phyloP scores from a whole-genome alignment of 2,329 filamentous ascomycete genomes.

The Mycocentrospora acerina region DNA sequence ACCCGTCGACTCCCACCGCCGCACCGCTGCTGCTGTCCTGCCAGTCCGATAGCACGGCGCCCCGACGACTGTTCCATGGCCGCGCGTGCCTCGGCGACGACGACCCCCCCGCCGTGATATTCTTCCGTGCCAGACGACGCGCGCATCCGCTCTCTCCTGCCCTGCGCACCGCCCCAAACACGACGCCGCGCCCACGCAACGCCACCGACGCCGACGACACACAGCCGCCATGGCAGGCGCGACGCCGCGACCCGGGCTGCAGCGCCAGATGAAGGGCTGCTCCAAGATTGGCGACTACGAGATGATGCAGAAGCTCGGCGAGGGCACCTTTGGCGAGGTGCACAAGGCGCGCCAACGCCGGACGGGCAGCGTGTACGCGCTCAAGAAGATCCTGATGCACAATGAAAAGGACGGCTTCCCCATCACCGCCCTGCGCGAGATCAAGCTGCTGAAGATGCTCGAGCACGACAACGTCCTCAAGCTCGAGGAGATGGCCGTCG shows the following conservation, averaged over 20 bases:
- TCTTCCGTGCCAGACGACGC: slow-evolving; percentile 12
- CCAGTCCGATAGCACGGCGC: slow-evolving; percentile 16
- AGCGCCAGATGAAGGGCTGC: slow-evolving; percentile 75
- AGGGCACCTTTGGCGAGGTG: slow-evolving; percentile 96
- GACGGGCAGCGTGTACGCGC: slow-evolving; percentile 73
- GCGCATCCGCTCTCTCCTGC: slow-evolving; percentile 10
- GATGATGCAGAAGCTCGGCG: slow-evolving; percentile 79
- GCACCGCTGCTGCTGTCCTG: slow-evolving; percentile 13
- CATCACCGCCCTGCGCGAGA: slow-evolving; percentile 96
- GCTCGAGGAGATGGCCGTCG: slow-evolving; percentile 95
- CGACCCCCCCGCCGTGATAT: slow-evolving; percentile 4
- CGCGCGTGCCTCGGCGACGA: slow-evolving; percentile 17
- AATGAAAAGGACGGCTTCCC: slow-evolving; percentile 99
- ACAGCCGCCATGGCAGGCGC: slow-evolving; percentile 20
- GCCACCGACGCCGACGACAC: slow-evolving; percentile 2
- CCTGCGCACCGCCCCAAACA: not conserved
- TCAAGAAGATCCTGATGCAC: slow-evolving; percentile 99
- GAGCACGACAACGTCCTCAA: slow-evolving; percentile 85
- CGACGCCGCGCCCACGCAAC: slow-evolving; percentile 1
- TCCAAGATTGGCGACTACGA: slow-evolving; percentile 81
- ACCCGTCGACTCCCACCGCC: too few species aligned
- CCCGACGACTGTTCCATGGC: slow-evolving; percentile 21
- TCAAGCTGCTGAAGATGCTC: slow-evolving; percentile 95
- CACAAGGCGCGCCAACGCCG: slow-evolving; percentile 81
- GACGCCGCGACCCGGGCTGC: slow-evolving; percentile 51